These are phyloP conservation scores for Candida pseudoglaebosa DNA, from an alignment of 805 yeast genomes.

Conservation along the genomic window DNA sequence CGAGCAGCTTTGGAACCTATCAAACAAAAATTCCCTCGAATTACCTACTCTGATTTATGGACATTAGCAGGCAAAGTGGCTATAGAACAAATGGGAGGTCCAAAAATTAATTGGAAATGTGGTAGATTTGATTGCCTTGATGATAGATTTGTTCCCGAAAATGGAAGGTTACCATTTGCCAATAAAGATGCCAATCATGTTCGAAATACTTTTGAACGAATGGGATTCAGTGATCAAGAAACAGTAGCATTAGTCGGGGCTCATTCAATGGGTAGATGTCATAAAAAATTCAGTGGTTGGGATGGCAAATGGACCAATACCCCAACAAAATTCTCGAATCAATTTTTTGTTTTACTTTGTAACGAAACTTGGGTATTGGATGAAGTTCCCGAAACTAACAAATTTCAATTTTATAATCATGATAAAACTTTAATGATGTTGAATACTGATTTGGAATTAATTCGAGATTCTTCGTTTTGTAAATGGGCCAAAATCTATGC, in stretches of 20 bases:
- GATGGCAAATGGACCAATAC: slow-evolving; percentile 91
- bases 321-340: slow-evolving; percentile 71
- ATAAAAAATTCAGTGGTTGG: slow-evolving; percentile 65
- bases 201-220: slow-evolving; percentile 40
- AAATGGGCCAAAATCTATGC: slow-evolving; percentile 68
- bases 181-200: slow-evolving; percentile 43
- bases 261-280: slow-evolving; percentile 76
- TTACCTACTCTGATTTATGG: slow-evolving; percentile 67
- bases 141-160: slow-evolving; percentile 35
- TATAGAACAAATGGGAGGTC: slow-evolving; percentile 63
- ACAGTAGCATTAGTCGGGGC: slow-evolving; percentile 72
- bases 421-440: slow-evolving; percentile 78
- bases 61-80: slow-evolving; percentile 68
- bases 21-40: slow-evolving; percentile 53
- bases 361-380: slow-evolving; percentile 49
- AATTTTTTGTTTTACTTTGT: slow-evolving; percentile 45
- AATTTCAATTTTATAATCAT: slow-evolving; percentile 53
- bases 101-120: slow-evolving; percentile 54
- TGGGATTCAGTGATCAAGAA: slow-evolving; percentile 67
- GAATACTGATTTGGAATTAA: slow-evolving; percentile 71
- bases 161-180: slow-evolving; percentile 51
- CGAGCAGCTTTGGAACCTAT: slow-evolving; percentile 54
- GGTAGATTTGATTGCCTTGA: slow-evolving; percentile 41
- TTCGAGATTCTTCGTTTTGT: slow-evolving; percentile 56
- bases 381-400: slow-evolving; percentile 49